Evolutionary conservation across 148 eudicot genomes (phyloP).

Genomic region (Vaccinium darrowii): DNA sequence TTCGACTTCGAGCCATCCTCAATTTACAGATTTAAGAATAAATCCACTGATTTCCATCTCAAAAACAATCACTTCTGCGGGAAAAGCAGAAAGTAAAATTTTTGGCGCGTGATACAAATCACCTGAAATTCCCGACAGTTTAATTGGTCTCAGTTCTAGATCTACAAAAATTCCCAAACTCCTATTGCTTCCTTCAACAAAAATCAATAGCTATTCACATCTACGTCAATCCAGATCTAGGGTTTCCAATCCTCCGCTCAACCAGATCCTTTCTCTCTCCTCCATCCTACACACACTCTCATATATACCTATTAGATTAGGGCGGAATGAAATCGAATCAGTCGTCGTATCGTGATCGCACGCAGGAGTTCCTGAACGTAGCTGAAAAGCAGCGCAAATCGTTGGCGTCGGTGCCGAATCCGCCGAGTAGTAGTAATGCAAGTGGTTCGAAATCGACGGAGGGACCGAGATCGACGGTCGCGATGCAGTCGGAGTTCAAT

Average conservation of each 20-base stretch:
- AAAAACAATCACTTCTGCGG: too few relatives aligned
- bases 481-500: slow-evolving; percentile 69
- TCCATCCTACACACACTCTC: not conserved
- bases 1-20: too few relatives aligned
- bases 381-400: slow-evolving; percentile 50
- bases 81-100: not conserved
- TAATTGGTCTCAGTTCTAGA: not conserved
- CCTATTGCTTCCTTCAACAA: not conserved
- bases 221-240: not conserved
- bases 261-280: not conserved
- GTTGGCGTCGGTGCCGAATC: slow-evolving; percentile 22
- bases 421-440: slow-evolving; percentile 23
- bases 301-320: not conserved
- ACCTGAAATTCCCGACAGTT: not conserved
- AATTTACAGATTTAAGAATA: too few relatives aligned
- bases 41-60: too few relatives aligned
- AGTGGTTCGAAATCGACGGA: slow-evolving; percentile 19
- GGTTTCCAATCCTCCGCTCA: slow-evolving; percentile 1
- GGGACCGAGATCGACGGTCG: slow-evolving; percentile 41
- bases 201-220: not conserved
- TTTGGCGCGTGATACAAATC: slow-evolving; percentile 1
- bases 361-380: slow-evolving; percentile 58
- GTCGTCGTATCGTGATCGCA: slow-evolving; percentile 62
- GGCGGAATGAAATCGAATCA: not conserved
- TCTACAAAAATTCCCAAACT: not conserved